Conservation (phyloP, 2,329 filamentous ascomycete species). For the Aspergillus thermomutatus region DNA sequence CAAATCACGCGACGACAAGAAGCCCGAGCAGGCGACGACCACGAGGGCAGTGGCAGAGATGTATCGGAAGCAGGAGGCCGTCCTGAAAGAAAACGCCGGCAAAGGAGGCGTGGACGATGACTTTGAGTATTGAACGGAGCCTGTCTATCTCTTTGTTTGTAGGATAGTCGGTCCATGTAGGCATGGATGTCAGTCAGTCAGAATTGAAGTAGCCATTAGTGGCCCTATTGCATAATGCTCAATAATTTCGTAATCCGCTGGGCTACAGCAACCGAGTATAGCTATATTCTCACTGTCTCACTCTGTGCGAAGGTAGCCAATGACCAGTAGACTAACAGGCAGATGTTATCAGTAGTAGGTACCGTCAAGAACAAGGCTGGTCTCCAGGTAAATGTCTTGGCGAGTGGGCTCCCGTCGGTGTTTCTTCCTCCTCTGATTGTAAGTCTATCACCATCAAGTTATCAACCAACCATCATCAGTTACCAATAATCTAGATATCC, state of each 20-base stretch:
- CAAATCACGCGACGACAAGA: constrained; percentile 90
- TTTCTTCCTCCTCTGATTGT: neutral
- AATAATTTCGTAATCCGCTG: neutral
- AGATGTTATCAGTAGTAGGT: neutral
- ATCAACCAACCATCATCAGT: neutral
- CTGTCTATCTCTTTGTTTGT: neutral
- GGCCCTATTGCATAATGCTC: neutral
- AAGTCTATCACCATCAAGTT: neutral
- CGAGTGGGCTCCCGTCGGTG: neutral
- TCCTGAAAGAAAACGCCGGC: constrained; percentile 75
- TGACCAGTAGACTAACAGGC: neutral
- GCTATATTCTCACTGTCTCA: neutral
- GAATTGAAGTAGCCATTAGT: neutral
- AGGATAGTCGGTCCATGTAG: neutral
- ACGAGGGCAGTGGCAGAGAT: constrained; percentile 89
- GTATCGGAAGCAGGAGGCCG: constrained; percentile 92
- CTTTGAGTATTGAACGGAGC: constrained; percentile 74
- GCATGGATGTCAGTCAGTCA: neutral
- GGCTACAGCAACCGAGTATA: neutral
- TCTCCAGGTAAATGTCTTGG: neutral
- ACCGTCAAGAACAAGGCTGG: neutral
- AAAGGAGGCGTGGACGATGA: constrained; percentile 94
- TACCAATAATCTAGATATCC: neutral
- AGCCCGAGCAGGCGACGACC: constrained; percentile 82
- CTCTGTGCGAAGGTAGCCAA: neutral